Evolutionary conservation across 768 basidiomycete genomes (phyloP).

Genomic region (Amanita exitialis): DNA sequence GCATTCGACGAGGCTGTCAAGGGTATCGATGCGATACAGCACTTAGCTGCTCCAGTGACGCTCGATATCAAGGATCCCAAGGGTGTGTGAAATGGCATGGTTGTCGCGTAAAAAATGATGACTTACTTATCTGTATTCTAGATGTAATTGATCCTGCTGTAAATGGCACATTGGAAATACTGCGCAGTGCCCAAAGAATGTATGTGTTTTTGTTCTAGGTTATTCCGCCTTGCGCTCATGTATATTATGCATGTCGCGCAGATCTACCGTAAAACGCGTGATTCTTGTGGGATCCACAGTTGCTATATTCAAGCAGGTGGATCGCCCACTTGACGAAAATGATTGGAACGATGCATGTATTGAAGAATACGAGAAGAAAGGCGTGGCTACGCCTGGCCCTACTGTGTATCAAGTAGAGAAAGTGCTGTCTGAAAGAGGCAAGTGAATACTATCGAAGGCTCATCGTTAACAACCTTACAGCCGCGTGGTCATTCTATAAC

Average conservation of each 20-base stretch:
- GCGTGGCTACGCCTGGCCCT: constrained; percentile 25
- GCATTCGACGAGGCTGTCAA: constrained; percentile 76
- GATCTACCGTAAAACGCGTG: constrained; percentile 46
- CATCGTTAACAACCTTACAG: constrained; percentile 13
- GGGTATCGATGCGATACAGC: constrained; percentile 63
- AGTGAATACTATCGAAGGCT: background rate
- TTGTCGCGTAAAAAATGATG: too few relatives aligned
- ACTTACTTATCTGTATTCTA: constrained; percentile 16
- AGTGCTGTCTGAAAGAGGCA: constrained; percentile 52
- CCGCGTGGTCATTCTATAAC: constrained; percentile 33
- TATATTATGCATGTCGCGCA: background rate
- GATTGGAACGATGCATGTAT: constrained; percentile 55
- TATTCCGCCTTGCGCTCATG: too few relatives aligned
- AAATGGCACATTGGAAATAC: constrained; percentile 53
- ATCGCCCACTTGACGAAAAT: constrained; percentile 27
- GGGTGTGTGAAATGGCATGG: constrained; percentile 10
- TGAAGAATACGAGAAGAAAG: constrained; percentile 36
- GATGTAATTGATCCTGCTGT: constrained; percentile 66
- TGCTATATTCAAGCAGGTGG: constrained; percentile 13
- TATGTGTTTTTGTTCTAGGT: constrained; percentile 18
- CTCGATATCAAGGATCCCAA: constrained; percentile 31
- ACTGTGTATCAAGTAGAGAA: constrained; percentile 61
- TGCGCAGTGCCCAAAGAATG: constrained; percentile 49
- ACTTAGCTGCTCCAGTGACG: constrained; percentile 57
- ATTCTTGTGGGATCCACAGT: constrained; percentile 51